Conservation (phyloP, 177 flowering plant genomes). For the Vitis hybrid region DNA sequence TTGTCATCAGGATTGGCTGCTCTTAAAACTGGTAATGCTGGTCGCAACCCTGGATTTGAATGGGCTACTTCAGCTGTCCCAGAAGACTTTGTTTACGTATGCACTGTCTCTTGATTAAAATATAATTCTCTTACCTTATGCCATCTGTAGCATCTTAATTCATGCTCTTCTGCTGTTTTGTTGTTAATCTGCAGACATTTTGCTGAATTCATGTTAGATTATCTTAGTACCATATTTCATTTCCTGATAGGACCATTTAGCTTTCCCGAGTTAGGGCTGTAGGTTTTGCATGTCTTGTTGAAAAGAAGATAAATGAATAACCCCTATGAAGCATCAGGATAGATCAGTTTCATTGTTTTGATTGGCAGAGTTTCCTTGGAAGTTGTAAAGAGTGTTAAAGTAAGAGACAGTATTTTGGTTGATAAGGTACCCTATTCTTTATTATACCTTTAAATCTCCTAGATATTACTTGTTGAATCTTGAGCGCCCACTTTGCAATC, state of each 20-base stretch:
- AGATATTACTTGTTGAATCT: too few relatives aligned
- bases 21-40: constrained; percentile 49
- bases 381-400: too few relatives aligned
- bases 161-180: not conserved
- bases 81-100: constrained; percentile 83
- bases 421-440: too few relatives aligned
- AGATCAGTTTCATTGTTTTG: not conserved
- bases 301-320: not conserved
- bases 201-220: not conserved
- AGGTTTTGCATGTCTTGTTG: not conserved
- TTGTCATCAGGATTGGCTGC: constrained; percentile 70
- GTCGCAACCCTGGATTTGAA: constrained; percentile 55
- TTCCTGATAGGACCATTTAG: not conserved
- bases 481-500: too few relatives aligned
- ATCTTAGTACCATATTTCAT: not conserved
- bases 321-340: not conserved
- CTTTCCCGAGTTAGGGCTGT: not conserved
- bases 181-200: not conserved
- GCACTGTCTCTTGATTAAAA: constrained; percentile 16
- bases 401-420: too few relatives aligned
- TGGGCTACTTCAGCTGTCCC: constrained; percentile 81
- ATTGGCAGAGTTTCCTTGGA: too few relatives aligned
- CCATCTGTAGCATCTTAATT: not conserved
- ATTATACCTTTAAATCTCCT: too few relatives aligned
- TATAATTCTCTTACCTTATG: not conserved